Evolutionary conservation across 805 yeast species (phyloP), one percentile per base, ranked within the genome.

Genomic region (Starmerella riodocensis): DNA sequence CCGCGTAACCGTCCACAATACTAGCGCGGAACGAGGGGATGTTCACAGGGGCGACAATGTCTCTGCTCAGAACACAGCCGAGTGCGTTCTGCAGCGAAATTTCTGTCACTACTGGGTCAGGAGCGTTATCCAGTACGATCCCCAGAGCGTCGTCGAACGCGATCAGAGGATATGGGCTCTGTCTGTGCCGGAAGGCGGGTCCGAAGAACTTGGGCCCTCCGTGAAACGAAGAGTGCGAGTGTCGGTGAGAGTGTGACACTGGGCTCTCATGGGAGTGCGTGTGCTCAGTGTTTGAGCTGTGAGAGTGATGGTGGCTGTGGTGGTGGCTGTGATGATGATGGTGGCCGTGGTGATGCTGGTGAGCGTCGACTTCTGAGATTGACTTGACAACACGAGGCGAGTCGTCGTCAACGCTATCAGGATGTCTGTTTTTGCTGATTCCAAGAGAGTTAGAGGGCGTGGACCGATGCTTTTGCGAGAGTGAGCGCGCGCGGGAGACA

Each of bases 1-100:
- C 71, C 1, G 76, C 75, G 45, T 71, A 71, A 0, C 76, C 76
- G 47, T 71, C 76, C 4, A 71, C 75, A 21, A 71, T 67, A 41
- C 73, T 65, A 2, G 76, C 74, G n/a, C 70, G 50, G 53, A 67
- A 70, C 14, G 61, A 57, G 0, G 76, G 76, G 11, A 69, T 70
- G 38, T 61, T 54, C 1, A 56, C 45, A 0, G 61, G 56, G 1
- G 73, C 57, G 26, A 29, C 34, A 2, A 70, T 43, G 40, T 67
- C 69, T 40, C 66, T 65, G 4, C 71, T 66, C 6, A 68, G 29
- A 5, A 66, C 59, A 34, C 56, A 55, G 2, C 73, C 71, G 1
- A 59, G 49, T 2, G 64, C 38, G 4, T 55, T 53, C 3, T 59
- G 61, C 4, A 51, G 38, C 6, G 64, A 53, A 16, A 50, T 43